Evolutionary conservation across 352 stramenopile genomes (phyloP).

Genomic region (Globisporangium iwayamae): DNA sequence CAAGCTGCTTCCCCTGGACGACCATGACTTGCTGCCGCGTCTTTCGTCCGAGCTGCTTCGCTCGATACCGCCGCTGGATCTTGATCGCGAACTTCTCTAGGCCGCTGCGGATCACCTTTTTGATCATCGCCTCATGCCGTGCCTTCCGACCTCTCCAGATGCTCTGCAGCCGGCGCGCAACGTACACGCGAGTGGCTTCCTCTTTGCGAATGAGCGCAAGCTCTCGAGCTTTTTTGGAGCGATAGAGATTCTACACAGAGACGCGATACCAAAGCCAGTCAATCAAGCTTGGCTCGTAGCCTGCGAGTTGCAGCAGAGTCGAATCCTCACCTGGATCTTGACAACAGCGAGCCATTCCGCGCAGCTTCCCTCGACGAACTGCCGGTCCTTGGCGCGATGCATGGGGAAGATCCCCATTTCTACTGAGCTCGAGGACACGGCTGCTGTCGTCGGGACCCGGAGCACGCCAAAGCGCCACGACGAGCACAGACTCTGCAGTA

Average conservation of each 20-base stretch:
- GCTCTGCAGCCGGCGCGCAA: conserved; percentile 56
- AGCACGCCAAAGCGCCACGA: conserved; percentile 64
- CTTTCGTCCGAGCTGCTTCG: conserved; percentile 28
- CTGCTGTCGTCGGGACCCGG: conserved; percentile 26
- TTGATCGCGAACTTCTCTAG: conserved; percentile 48
- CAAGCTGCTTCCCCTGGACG: conserved; percentile 40
- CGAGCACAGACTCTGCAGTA: conserved; percentile 57
- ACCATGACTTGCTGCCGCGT: conserved; percentile 31
- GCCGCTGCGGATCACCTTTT: conserved; percentile 39
- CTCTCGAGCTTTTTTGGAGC: conserved; percentile 33
- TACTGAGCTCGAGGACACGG: conserved; percentile 12
- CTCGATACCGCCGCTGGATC: conserved; percentile 70
- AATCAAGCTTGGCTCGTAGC: neutral
- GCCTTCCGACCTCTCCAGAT: conserved; percentile 56
- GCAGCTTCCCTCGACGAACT: conserved; percentile 56
- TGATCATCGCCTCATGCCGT: conserved; percentile 42
- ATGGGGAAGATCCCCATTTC: conserved; percentile 68
- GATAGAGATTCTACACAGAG: conserved; percentile 53
- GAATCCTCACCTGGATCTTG: conserved; percentile 42
- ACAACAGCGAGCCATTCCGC: conserved; percentile 52
- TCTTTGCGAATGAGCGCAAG: conserved; percentile 31
- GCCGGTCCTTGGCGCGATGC: conserved; percentile 62
- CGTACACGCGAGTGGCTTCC: conserved; percentile 32
- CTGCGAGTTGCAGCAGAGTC: neutral
- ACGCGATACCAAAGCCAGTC: neutral